phyloP scores from a whole-genome alignment of 2,329 filamentous ascomycete genomes.

The Sporothrix dimorphospora region DNA sequence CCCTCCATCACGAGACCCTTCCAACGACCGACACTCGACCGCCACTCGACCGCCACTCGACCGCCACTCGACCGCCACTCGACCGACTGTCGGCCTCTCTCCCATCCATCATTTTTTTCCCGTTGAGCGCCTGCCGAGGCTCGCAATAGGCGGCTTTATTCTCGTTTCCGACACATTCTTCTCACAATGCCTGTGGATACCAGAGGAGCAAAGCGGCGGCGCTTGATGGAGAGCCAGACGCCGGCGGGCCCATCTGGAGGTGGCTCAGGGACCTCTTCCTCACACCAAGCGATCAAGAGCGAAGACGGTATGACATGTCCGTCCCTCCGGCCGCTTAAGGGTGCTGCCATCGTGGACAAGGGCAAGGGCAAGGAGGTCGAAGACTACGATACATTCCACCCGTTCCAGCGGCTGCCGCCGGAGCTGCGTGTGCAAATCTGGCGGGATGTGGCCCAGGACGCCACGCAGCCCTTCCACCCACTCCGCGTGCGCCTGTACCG shows the following conservation, averaged over 20 bases:
- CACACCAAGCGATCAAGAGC: neutral
- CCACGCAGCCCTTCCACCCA: constrained; percentile 28
- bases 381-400: constrained; percentile 2
- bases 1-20: neutral
- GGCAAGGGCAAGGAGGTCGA: neutral
- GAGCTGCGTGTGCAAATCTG: constrained; percentile 34
- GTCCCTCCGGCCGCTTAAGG: neutral
- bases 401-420: constrained; percentile 28
- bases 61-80: too few species aligned
- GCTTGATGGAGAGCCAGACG: neutral
- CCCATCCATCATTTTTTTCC: too few species aligned
- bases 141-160: too few species aligned
- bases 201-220: neutral
- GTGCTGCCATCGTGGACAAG: neutral
- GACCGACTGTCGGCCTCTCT: too few species aligned
- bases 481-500: constrained; percentile 34
- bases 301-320: neutral
- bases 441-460: constrained; percentile 22
- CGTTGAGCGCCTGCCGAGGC: too few species aligned
- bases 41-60: too few species aligned
- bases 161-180: too few species aligned
- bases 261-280: neutral
- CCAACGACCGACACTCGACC: too few species aligned
- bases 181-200: neutral
- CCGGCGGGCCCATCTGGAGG: neutral